phyloP scores from a whole-genome alignment of 179 eudicot genomes.

The Gypsophila paniculata region DNA sequence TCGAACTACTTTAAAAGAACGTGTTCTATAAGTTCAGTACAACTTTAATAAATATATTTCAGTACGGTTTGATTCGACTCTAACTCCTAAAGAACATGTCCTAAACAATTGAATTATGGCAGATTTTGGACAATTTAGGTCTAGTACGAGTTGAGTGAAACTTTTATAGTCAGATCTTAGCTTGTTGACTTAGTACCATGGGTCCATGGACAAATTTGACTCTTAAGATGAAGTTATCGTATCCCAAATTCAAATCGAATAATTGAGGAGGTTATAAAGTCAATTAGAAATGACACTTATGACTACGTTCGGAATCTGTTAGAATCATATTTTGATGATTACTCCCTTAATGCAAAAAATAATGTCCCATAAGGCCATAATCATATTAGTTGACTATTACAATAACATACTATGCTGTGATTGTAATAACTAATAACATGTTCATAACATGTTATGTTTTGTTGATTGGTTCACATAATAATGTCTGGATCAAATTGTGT shows the following conservation, averaged over 20 bases:
- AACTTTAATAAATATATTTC: no score
- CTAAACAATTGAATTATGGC: no score
- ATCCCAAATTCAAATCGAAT: background rate
- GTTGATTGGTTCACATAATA: background rate
- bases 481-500: slow-evolving; percentile 13
- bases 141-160: background rate
- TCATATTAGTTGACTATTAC: background rate
- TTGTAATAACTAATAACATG: background rate
- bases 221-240: background rate
- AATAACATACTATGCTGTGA: background rate
- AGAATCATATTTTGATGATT: no score
- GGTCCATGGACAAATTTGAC: no score
- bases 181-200: no score
- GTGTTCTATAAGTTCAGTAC: no score
- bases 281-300: no score
- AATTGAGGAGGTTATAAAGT: background rate
- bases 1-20: no score
- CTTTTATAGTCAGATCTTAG: background rate
- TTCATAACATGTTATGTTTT: background rate
- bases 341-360: no score
- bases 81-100: no score
- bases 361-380: background rate
- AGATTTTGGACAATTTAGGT: background rate
- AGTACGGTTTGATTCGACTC: no score
- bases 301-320: no score